Evolutionary conservation across 768 basidiomycete species (phyloP).

Genomic region (Leucocoprinus leucothites): DNA sequence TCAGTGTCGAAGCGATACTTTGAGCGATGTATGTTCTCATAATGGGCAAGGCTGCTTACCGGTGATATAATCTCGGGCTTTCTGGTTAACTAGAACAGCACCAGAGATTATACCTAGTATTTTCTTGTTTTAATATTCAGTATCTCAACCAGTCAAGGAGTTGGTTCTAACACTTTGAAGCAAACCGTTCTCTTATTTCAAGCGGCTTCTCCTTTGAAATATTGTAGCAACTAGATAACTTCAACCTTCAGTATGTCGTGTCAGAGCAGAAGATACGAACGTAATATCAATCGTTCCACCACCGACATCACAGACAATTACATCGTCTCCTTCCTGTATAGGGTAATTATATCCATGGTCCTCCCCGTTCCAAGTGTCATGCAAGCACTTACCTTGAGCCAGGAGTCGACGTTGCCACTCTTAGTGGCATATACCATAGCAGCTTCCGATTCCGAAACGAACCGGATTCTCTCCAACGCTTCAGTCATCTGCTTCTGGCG

Average conservation of each 20-base stretch:
- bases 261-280: neutral
- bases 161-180: neutral
- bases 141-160: no score
- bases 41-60: neutral
- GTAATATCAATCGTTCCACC: constrained; percentile 5
- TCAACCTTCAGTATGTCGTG: neutral
- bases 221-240: neutral
- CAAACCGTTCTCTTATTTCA: constrained; percentile 1
- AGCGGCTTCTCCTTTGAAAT: neutral
- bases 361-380: neutral
- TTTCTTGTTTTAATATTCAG: neutral
- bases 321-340: neutral
- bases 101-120: constrained; percentile 1
- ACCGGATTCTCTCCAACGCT: neutral
- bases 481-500: neutral
- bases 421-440: constrained; percentile 1
- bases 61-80: neutral
- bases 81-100: neutral
- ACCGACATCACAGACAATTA: neutral
- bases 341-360: neutral
- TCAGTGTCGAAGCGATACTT: neutral
- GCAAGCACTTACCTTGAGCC: neutral
- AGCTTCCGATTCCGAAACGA: constrained; percentile 4
- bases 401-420: neutral
- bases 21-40: no score